phyloP scores from a whole-genome alignment of 2,329 filamentous ascomycete species.

The Sporothrix sp. region DNA sequence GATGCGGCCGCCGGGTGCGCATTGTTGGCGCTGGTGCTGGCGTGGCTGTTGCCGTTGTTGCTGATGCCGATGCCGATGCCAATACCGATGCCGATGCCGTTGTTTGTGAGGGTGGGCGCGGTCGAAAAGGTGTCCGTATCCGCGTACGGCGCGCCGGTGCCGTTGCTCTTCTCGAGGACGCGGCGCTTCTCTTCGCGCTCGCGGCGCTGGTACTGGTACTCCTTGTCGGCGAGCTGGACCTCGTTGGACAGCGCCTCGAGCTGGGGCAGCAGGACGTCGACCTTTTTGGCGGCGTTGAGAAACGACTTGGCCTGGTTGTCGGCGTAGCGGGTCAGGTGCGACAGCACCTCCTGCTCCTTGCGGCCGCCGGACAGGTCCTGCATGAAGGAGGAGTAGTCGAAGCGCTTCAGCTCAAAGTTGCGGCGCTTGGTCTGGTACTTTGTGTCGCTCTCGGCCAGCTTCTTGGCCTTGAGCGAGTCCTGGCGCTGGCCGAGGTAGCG shows the following conservation, averaged over 20 bases:
- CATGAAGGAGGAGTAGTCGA: slow-evolving; percentile 99
- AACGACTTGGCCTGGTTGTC: slow-evolving; percentile 81
- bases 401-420: slow-evolving; percentile 93
- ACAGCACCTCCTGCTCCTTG: slow-evolving; percentile 94
- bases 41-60: background rate
- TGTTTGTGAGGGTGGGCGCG: background rate
- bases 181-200: slow-evolving; percentile 92
- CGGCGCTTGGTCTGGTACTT: slow-evolving; percentile 92
- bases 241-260: slow-evolving; percentile 80
- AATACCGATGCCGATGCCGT: background rate
- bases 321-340: slow-evolving; percentile 87
- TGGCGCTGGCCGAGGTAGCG: slow-evolving; percentile 93
- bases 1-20: background rate
- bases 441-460: slow-evolving; percentile 84
- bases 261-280: slow-evolving; percentile 79
- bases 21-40: background rate
- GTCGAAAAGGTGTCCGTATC: slow-evolving; percentile 30
- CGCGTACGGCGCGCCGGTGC: slow-evolving; percentile 26
- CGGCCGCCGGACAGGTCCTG: slow-evolving; percentile 98
- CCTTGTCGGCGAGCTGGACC: slow-evolving; percentile 89
- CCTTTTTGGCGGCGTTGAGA: slow-evolving; percentile 71
- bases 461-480: slow-evolving; percentile 95
- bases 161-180: slow-evolving; percentile 78
- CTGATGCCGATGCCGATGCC: background rate
- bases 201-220: slow-evolving; percentile 90